phyloP scores from a whole-genome alignment of 2,329 filamentous ascomycete genomes.

The Cladosporium sp. region DNA sequence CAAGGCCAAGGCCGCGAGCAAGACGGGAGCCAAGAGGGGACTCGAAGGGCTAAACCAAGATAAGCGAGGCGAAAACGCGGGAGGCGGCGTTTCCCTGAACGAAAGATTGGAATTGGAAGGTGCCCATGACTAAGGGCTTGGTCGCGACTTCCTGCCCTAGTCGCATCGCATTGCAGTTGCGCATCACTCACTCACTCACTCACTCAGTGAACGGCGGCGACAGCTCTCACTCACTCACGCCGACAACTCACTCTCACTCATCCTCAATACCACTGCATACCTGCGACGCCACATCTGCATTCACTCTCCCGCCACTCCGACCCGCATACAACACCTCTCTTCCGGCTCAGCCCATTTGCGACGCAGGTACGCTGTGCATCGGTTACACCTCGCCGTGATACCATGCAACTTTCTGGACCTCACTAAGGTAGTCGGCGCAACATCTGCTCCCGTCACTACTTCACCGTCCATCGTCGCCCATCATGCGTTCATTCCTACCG shows the following conservation, averaged over 20 bases:
- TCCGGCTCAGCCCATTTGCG: background rate
- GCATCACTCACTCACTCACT: background rate
- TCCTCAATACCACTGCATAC: background rate
- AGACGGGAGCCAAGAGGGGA: background rate
- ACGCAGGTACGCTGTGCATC: conserved; percentile 15
- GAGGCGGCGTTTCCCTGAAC: background rate
- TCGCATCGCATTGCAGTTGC: background rate
- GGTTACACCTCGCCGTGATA: conserved; percentile 11
- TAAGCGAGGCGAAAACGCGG: background rate
- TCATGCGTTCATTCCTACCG: conserved; percentile 22
- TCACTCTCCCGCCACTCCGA: background rate
- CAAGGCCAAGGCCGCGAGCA: too few relatives aligned
- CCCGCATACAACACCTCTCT: background rate
- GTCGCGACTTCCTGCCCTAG: background rate
- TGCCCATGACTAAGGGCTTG: background rate
- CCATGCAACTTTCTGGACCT: conserved; percentile 13
- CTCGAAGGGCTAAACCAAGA: background rate
- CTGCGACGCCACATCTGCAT: background rate
- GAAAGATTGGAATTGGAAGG: background rate
- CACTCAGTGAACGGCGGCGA: background rate
- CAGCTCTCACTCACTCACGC: background rate
- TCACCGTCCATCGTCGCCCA: background rate
- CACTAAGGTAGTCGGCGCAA: conserved; percentile 2
- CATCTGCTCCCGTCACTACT: background rate
- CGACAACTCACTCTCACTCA: background rate